phyloP scores from a whole-genome alignment of 371 early-diverging fungal species.

The Apophysomyces variabilis region DNA sequence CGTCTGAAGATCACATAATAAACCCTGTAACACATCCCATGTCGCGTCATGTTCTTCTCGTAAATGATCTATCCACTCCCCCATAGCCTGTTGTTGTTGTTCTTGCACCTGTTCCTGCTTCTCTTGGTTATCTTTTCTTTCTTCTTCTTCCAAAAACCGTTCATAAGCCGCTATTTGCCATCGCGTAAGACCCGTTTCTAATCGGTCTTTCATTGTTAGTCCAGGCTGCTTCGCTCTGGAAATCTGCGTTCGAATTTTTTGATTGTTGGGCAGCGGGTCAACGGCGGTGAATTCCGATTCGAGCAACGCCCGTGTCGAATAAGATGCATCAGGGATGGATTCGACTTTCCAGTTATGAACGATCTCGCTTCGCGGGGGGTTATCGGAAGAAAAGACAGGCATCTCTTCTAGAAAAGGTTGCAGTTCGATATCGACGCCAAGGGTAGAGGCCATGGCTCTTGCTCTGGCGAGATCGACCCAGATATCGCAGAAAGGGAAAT shows the following conservation, averaged over 20 bases:
- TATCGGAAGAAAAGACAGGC: conserved; percentile 33
- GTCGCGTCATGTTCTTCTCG: conserved; percentile 18
- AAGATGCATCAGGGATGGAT: conserved; percentile 37
- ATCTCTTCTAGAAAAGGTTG: conserved; percentile 17
- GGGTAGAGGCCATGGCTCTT: conserved; percentile 34
- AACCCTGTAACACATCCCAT: conserved; percentile 51
- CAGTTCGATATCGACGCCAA: conserved; percentile 36
- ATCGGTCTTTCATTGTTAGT: conserved; percentile 43
- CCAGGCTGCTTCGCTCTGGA: conserved; percentile 34
- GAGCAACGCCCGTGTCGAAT: conserved; percentile 48
- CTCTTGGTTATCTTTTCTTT: too few relatives aligned
- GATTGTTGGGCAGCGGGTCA: conserved; percentile 16
- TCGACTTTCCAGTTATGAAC: conserved; percentile 53
- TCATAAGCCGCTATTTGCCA: conserved; percentile 51
- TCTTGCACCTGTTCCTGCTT: background rate
- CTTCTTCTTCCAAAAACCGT: conserved; percentile 22
- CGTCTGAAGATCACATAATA: conserved; percentile 44
- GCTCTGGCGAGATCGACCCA: conserved; percentile 45
- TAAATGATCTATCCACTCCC: background rate
- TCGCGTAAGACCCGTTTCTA: conserved; percentile 43
- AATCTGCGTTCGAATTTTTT: conserved; percentile 47
- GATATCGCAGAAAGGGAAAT: conserved; percentile 50
- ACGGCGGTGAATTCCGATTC: conserved; percentile 30
- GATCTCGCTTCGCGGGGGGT: conserved; percentile 36
- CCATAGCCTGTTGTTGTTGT: background rate